Evolutionary conservation across 805 yeast species (phyloP).

Genomic region (Myxozyma nipponensis): DNA sequence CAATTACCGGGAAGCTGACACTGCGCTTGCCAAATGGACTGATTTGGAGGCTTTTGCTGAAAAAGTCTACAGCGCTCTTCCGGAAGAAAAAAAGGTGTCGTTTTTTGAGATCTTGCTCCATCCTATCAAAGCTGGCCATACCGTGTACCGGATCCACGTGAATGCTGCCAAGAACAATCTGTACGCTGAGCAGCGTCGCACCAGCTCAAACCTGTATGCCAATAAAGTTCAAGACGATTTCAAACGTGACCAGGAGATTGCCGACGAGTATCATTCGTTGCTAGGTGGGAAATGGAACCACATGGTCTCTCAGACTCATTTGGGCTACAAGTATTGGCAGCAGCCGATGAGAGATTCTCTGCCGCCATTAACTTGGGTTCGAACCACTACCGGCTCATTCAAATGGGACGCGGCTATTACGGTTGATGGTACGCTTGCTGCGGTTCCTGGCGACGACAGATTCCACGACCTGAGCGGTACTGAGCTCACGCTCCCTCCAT

Average conservation of each 20-base stretch:
- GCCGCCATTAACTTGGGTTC: conserved; percentile 16
- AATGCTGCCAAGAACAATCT: conserved; percentile 18
- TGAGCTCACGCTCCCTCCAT: conserved; percentile 3
- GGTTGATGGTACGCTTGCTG: conserved; percentile 18
- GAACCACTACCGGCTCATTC: conserved; percentile 1
- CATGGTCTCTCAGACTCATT: conserved; percentile 23
- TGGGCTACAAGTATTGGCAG: conserved; percentile 18
- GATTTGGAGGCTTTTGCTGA: conserved; percentile 11
- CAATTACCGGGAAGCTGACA: conserved; percentile 23
- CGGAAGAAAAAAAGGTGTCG: conserved; percentile 5
- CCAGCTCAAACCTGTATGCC: conserved; percentile 10
- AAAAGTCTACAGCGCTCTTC: conserved; percentile 4
- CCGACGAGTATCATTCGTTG: conserved; percentile 14
- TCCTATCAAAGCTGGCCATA: conserved; percentile 20
- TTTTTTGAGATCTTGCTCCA: conserved; percentile 19
- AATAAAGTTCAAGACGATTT: background rate
- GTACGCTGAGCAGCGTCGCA: conserved; percentile 20
- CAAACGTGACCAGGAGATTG: conserved; percentile 8
- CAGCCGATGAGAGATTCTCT: conserved; percentile 20
- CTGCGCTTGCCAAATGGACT: conserved; percentile 9
- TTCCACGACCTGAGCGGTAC: conserved; percentile 12
- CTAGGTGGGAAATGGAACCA: conserved; percentile 26
- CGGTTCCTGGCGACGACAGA: conserved; percentile 22
- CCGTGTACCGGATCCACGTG: conserved; percentile 17
- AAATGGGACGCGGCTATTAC: conserved; percentile 10